Percentiles rank a stretch among this genome's conserved stretches.
Evolutionary conservation across 495 filamentous ascomycete species (phyloP).

Genomic region (Podospora australis): DNA sequence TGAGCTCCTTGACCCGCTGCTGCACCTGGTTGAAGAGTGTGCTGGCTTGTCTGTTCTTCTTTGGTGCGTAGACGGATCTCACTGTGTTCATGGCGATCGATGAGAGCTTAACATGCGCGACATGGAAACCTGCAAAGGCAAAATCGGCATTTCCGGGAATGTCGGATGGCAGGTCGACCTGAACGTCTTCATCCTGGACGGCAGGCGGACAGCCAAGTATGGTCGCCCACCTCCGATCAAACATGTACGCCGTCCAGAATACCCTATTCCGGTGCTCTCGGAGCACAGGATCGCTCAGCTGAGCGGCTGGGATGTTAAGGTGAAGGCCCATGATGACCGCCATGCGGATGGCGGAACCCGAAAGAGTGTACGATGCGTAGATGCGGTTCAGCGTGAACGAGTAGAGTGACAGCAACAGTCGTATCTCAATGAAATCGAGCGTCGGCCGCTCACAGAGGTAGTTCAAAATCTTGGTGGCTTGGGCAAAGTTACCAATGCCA

Average conservation of each 20-base stretch:
- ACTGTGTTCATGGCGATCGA: constrained; percentile 1
- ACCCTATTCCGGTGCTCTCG: constrained; percentile 3
- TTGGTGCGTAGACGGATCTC: constrained; percentile 3
- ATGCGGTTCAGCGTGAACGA: constrained; percentile 8
- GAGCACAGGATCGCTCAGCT: not conserved
- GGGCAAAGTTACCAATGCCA: not conserved
- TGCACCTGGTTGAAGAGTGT: constrained; percentile 1
- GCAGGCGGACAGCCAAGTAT: not conserved
- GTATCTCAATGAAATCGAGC: constrained; percentile 6
- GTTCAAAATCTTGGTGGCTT: constrained; percentile 1
- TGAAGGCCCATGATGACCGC: constrained; percentile 3
- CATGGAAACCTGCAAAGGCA: not conserved
- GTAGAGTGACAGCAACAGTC: not conserved
- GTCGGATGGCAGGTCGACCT: constrained; percentile 1
- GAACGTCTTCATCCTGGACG: constrained; percentile 3
- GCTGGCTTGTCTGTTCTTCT: constrained; percentile 5
- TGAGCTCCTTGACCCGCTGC: constrained; percentile 6
- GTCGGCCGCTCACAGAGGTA: constrained; percentile 5
- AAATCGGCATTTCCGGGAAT: not conserved
- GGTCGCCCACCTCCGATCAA: constrained; percentile 1
- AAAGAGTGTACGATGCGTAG: constrained; percentile 2
- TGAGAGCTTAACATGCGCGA: constrained; percentile 1
- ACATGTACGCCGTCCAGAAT: constrained; percentile 4
- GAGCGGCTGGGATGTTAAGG: constrained; percentile 2
- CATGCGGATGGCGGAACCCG: not conserved